Evolutionary conservation across 2,329 filamentous ascomycete genomes (phyloP), one percentile per base, ranked within the genome.

Genomic region (Aspergillus versicolor): DNA sequence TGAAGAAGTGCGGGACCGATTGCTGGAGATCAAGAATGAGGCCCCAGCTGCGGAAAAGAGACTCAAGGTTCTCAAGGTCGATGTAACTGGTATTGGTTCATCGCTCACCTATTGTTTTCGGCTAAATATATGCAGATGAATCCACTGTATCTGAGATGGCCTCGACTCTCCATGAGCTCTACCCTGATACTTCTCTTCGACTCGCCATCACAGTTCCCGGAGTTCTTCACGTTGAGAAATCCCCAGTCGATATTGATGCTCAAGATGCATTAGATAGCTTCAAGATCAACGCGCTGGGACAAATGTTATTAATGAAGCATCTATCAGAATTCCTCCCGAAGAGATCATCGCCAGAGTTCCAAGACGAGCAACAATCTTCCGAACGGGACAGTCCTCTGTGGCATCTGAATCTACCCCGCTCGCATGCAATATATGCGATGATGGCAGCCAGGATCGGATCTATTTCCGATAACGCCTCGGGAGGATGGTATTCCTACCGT

Each of bases 401-500:
- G n/a, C 63, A 76, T 0, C 76, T 88, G 2, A 3, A 9, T 9
- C 27, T 30, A 30, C 27, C 27, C 8, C 78, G 82, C 0, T 17
- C 64, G 0, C 79, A 83, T 54, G 85, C 89, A 0, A 82, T 87
- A 2, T 90, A 88, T 79, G 82, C 88, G n/a, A 84, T 84, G 67
- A 89, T 92, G 85, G 88, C 88, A 5, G 91, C 90, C 2, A 84
- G 91, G 43, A 88, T 95, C 0, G 90, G 90, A 9, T 88, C 84
- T 32, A 88, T 88, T 21, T 77, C 82, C 0, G 89, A 93, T 65
- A 93, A 95, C 67, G 69, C 75, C 2, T 78, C 87, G 0, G 91
- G 90, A 2, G 91, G 91, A 0, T 94, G 90, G 91, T 95, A 91
- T 72, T 86, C 82, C 55, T 94, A 94, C 72, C 86, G 91, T 13